Base-by-base conservation (phyloP, 208 protist species). In the Leishmania tropica region DNA sequence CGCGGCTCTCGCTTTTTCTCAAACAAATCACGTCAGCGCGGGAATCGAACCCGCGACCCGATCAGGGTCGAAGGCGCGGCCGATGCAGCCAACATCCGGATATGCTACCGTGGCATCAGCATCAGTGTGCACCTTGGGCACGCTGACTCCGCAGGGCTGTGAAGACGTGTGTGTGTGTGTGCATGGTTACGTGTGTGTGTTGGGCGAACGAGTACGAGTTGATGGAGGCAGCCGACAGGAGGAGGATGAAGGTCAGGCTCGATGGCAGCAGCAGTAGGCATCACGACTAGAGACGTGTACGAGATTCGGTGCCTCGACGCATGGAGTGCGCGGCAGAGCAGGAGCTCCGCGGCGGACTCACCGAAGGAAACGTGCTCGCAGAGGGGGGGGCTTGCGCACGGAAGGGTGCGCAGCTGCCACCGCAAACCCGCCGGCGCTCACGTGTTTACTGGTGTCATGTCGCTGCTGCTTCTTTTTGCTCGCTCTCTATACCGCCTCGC, bases 1-100 rank as follows among this genome's bases (percentile, higher is more conserved):
- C 89, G 89, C 89, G 87, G 90, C 91, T 86, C 92, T 65, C n/a
- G 1, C 24, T n/a, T n/a, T n/a, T n/a, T 85, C 92, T 24, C 51
- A 10, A 42, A 58, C 28, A 67, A 80, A 42, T 37, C 19, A 51
- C 31, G 10, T 37, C 31, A 13, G 28, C 31, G 10, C 42, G 47
- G 78, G 83, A 71, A 79, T 90, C 76, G 87, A 90, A 87, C 88
- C 83, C 81, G 28, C 48, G 71, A 81, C 81, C 70, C 10, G 3
- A 35, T 53, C 21, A 21, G 28, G 28, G 70, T 17, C 4, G 28
- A 8, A 17, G 48, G 72, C 15, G 1, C 48, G 13, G 35, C 70
- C 10, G 40, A 31, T n/a, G 68, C 70, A 2, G 2, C 42, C 70
- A 35, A 3, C 70, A 74, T 47, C 70, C 70, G 42, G 10, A n/a